Percentiles rank a stretch among this genome's conserved stretches.
phyloP scores from a whole-genome alignment of 495 filamentous ascomycete genomes.

The Choiromyces venosus region DNA sequence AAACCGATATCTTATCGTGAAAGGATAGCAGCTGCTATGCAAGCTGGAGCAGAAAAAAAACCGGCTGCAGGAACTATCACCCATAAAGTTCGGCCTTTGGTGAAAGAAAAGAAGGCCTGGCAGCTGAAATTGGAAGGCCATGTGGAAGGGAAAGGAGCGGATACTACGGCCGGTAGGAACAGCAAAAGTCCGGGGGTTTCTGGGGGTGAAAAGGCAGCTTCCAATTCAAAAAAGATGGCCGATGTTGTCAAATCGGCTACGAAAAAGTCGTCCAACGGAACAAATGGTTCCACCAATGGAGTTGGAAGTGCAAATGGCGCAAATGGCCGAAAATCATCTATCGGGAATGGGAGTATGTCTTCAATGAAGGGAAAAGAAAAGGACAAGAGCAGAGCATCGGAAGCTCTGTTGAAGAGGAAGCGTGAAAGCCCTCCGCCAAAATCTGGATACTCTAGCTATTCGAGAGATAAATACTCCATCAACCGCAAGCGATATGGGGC shows the following conservation, averaged over 20 bases:
- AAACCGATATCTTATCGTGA: constrained; percentile 13
- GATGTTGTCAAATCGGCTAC: constrained; percentile 19
- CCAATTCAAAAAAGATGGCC: constrained; percentile 19
- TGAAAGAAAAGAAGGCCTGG: constrained; percentile 40
- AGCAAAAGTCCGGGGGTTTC: constrained; percentile 40
- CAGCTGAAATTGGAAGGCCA: constrained; percentile 39
- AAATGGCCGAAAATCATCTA: constrained; percentile 30
- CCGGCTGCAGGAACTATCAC: constrained; percentile 32
- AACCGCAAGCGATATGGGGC: constrained; percentile 1
- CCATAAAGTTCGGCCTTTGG: constrained; percentile 35
- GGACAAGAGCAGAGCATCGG: constrained; percentile 18
- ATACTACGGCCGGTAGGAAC: constrained; percentile 22
- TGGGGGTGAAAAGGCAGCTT: constrained; percentile 32
- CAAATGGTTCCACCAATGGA: constrained; percentile 16
- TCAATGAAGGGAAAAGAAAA: constrained; percentile 19
- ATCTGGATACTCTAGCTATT: neutral
- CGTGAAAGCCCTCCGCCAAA: constrained; percentile 27
- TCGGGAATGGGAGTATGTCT: constrained; percentile 16
- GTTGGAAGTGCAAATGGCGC: constrained; percentile 16
- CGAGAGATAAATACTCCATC: constrained; percentile 13
- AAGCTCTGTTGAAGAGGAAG: constrained; percentile 33
- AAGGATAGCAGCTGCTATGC: constrained; percentile 30
- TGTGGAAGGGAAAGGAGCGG: constrained; percentile 30
- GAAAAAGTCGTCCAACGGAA: constrained; percentile 12
- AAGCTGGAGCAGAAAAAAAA: constrained; percentile 37